Percentiles rank a stretch among this genome's conserved stretches.
These are phyloP conservation scores for Colletotrichum zoysiae DNA, from an alignment of 2,329 filamentous ascomycete genomes.

Conservation along the genomic window DNA sequence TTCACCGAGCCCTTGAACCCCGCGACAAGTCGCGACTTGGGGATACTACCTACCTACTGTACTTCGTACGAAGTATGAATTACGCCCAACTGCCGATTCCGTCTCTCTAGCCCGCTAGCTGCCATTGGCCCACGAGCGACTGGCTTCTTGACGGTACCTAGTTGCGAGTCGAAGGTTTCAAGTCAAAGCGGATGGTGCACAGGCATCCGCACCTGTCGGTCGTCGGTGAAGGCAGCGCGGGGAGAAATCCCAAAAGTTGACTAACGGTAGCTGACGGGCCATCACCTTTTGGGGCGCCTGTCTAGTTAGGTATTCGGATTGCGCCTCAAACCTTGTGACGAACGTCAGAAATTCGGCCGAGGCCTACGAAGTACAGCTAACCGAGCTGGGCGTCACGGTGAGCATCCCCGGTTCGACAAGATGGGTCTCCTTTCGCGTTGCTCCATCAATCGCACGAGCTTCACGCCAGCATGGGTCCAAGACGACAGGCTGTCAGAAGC, in stretches of 20 bases:
- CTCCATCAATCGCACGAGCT: conserved; percentile 42
- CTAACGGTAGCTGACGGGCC: conserved; percentile 26
- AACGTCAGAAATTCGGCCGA: not conserved
- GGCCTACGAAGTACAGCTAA: not conserved
- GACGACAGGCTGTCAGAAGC: conserved; percentile 5
- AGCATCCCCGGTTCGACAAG: conserved; percentile 20
- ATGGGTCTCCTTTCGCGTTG: conserved; percentile 37
- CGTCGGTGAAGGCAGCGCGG: conserved; percentile 21
- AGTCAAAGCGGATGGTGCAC: conserved; percentile 29
- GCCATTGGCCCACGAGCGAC: conserved; percentile 36
- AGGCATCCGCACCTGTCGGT: conserved; percentile 23
- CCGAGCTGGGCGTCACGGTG: conserved; percentile 16
- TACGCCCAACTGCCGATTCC: conserved; percentile 27
- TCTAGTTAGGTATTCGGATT: conserved; percentile 1
- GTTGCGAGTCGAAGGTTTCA: conserved; percentile 24
- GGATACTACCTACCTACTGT: conserved; percentile 4
- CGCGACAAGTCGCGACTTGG: conserved; percentile 17
- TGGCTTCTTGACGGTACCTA: not conserved
- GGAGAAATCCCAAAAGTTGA: conserved; percentile 10
- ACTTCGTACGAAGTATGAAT: not conserved
- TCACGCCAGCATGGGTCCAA: conserved; percentile 30
- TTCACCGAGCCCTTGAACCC: conserved; percentile 35
- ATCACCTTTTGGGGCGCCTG: not conserved
- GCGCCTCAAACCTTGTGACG: conserved; percentile 31
- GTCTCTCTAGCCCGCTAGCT: conserved; percentile 7